Percentiles rank a stretch among this genome's conserved stretches.
These are phyloP conservation scores for Penicillium crystallinum DNA, from an alignment of 495 filamentous ascomycete genomes.

Conservation along the genomic window DNA sequence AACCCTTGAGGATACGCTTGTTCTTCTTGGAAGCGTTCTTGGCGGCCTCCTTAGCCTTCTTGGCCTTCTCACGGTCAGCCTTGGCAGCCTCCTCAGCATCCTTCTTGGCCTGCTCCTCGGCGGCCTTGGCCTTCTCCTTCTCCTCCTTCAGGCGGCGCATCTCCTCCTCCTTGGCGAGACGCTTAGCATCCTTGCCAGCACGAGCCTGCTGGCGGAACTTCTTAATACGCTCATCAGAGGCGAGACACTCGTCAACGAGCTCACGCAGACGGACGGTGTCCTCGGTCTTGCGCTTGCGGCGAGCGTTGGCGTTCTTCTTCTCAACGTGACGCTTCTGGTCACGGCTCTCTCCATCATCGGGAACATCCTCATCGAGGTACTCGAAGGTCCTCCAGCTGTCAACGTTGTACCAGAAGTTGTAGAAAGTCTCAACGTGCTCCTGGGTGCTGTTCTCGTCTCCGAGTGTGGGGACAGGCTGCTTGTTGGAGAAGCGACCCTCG, in stretches of 20 bases:
- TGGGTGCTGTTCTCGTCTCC: slow-evolving; percentile 79
- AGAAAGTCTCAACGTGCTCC: slow-evolving; percentile 88
- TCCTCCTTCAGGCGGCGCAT: slow-evolving; percentile 79
- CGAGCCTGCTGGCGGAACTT: slow-evolving; percentile 85
- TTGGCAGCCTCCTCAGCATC: slow-evolving; percentile 84
- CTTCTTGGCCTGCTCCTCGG: slow-evolving; percentile 68
- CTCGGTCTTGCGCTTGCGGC: slow-evolving; percentile 98
- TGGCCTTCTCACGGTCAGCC: slow-evolving; percentile 70
- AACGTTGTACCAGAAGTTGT: slow-evolving; percentile 99
- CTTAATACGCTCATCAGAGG: slow-evolving; percentile 91
- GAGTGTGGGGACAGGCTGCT: slow-evolving; percentile 77
- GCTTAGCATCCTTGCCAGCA: slow-evolving; percentile 91
- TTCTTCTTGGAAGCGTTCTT: slow-evolving; percentile 99
- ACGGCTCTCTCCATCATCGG: slow-evolving; percentile 96
- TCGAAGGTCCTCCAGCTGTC: slow-evolving; percentile 97
- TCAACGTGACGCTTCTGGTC: slow-evolving; percentile 98
- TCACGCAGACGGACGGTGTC: slow-evolving; percentile 85
- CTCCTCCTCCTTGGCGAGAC: slow-evolving; percentile 84
- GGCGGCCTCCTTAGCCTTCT: slow-evolving; percentile 96
- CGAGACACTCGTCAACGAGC: slow-evolving; percentile 78
- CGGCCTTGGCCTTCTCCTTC: slow-evolving; percentile 68
- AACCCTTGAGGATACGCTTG: slow-evolving; percentile 85
- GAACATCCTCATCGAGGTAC: slow-evolving; percentile 97
- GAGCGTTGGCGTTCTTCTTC: slow-evolving; percentile 94
- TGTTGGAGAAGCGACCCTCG: slow-evolving; percentile 88